A percentile compares a stretch with the other conserved stretches of the same genome.
Conservation (phyloP, 257 asterid genomes). For the Ligustrum vulgare region DNA sequence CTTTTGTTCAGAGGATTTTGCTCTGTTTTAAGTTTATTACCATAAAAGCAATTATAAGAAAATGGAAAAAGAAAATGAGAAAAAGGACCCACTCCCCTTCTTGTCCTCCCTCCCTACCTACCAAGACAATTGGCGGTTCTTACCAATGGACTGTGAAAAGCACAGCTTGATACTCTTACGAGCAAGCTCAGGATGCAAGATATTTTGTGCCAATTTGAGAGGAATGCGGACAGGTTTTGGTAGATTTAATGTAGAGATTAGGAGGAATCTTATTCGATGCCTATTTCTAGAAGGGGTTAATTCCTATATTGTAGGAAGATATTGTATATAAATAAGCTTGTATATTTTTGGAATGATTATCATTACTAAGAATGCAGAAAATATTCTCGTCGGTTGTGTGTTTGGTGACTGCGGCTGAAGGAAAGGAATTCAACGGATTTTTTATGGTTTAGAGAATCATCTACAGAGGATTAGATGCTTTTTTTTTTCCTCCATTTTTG, state of each 20-base stretch:
- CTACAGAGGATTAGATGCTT: background rate
- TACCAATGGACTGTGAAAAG: background rate
- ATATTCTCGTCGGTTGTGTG: background rate
- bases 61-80: no score
- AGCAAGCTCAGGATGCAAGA: background rate
- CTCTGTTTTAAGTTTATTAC: background rate
- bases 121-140: background rate
- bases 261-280: background rate
- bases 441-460: background rate
- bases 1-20: background rate
- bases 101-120: no score
- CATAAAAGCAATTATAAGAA: background rate
- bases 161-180: background rate
- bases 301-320: background rate
- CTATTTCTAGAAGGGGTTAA: background rate
- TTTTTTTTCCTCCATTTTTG: background rate
- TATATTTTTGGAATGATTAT: background rate
- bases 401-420: background rate
- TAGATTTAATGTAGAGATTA: background rate
- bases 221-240: background rate
- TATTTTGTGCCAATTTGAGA: background rate
- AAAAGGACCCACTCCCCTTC: background rate
- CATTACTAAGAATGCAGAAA: background rate
- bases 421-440: background rate
- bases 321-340: background rate